phyloP scores from a whole-genome alignment of 805 yeast genomes.

The Pichia ethanolica region DNA sequence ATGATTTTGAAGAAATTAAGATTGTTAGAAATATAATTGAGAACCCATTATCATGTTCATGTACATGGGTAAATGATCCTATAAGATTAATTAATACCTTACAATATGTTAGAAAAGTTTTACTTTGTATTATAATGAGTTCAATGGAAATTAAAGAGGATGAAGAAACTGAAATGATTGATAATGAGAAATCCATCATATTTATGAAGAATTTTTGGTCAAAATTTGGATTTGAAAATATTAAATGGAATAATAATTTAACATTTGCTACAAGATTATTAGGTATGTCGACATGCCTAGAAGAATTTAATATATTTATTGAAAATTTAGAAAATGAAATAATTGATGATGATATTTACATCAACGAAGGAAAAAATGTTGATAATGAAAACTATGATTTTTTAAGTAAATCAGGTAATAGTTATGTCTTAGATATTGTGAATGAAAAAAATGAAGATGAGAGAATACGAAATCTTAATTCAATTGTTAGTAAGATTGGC shows the following conservation, averaged over 20 bases:
- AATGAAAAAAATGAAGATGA: conserved; percentile 19
- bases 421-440: conserved; percentile 11
- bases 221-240: conserved; percentile 3
- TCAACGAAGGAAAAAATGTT: neutral
- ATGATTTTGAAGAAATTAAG: conserved; percentile 5
- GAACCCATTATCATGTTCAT: conserved; percentile 3
- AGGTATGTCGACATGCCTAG: conserved; percentile 1
- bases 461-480: conserved; percentile 10
- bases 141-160: neutral
- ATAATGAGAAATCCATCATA: neutral
- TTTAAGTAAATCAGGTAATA: conserved; percentile 3
- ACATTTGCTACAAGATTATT: conserved; percentile 2
- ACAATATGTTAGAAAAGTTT: conserved; percentile 1
- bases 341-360: conserved; percentile 1
- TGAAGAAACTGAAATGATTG: neutral
- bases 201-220: conserved; percentile 7
- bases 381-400: neutral
- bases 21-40: conserved; percentile 2
- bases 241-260: neutral
- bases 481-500: conserved; percentile 14
- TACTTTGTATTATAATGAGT: conserved; percentile 5
- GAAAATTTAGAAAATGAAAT: conserved; percentile 13
- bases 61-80: conserved; percentile 6
- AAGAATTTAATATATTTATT: conserved; percentile 9
- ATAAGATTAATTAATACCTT: conserved; percentile 1